Evolutionary conservation across 495 filamentous ascomycete genomes (phyloP).

Genomic region (Pyrenula massariospora): DNA sequence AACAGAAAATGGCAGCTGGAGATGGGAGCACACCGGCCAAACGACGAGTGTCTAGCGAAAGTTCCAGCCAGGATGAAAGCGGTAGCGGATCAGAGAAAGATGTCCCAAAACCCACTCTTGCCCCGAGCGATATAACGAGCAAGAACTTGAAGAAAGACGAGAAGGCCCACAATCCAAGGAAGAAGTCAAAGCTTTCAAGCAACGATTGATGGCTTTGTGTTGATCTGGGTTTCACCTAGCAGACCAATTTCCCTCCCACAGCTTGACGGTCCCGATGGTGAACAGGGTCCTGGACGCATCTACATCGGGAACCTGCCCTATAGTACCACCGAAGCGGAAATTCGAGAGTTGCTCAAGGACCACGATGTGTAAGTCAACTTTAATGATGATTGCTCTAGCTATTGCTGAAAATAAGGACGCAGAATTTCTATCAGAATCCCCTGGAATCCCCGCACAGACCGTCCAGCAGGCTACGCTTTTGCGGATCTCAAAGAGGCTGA

Average conservation of each 20-base stretch:
- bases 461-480: background rate
- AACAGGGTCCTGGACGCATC: background rate
- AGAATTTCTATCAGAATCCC: background rate
- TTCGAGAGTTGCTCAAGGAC: background rate
- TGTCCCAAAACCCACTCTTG: conserved; percentile 1
- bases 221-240: background rate
- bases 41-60: conserved; percentile 2
- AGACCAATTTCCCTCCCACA: background rate
- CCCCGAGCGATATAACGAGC: background rate
- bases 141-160: background rate
- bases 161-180: background rate
- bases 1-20: conserved; percentile 1
- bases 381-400: background rate
- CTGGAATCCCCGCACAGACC: background rate
- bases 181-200: background rate
- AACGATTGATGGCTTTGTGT: background rate
- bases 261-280: background rate
- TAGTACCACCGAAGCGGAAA: background rate
- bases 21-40: background rate
- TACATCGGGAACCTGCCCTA: background rate
- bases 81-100: conserved; percentile 1
- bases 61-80: conserved; percentile 23
- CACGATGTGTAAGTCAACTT: background rate
- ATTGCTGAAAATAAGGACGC: background rate
- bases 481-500: background rate